Base-by-base conservation (phyloP, 495 filamentous ascomycete genomes). In the Podospora tetraspora region DNA sequence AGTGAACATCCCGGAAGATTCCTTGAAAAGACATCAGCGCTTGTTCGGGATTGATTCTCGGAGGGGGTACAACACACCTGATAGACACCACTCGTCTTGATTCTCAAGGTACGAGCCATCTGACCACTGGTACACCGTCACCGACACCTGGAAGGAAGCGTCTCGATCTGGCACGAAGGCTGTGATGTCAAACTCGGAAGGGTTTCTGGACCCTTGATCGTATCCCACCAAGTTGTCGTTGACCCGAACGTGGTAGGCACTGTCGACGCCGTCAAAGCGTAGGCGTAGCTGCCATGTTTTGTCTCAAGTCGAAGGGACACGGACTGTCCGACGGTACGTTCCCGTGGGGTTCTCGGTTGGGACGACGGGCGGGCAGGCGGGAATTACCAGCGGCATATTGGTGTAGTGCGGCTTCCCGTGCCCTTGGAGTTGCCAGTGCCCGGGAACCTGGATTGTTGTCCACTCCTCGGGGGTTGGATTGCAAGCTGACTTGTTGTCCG, bases 201-300 rank as follows among this genome's bases (percentile, higher is more conserved):
- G 79, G 70, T 90, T 90, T 57, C 88, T 78, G 22, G 85, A 85
- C 0, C 88, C 88, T 71, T 90, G 87, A 16, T 84, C 83, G 69
- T 90, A 90, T 37, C 88, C 88, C 9, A 89, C 78, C 57, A 83
- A 74, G 10, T 78, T 74, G 0, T 82, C 83, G 63, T 90, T 90
- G 19, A 90, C 77, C 83, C 84, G 90, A 43, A 90, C 72, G 69
- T 89, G 85, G 71, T 87, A 90, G 9, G 88, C 86, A 68, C 86
- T 88, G 69, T 90, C 88, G 0, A 90, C 88, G 19, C 88, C 88
- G 29, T 90, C 88, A 64, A 90, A 90, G 19, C 88, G 81, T 34
- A 90, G 72, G 24, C 87, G 80, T n/a, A 85, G 75, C 66, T 88
- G 84, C 8, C 74, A 72, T 11, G 37, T 58, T 2, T 67, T 62